phyloP scores from a whole-genome alignment of 225 moss, liverwort and hornwort genomes.

The Climacium dendroides region DNA sequence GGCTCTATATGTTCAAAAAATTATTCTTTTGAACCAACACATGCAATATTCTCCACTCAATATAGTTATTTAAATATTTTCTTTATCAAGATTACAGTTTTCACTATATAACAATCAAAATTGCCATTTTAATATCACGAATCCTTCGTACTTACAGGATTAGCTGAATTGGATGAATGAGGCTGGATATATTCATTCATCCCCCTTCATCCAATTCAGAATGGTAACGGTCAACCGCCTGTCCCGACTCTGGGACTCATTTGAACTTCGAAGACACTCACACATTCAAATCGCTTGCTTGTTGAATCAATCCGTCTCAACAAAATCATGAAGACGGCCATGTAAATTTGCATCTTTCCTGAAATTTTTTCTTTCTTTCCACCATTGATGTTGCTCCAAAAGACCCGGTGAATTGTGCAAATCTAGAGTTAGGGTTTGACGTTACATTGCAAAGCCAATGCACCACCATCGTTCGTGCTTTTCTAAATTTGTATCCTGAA shows the following conservation, averaged over 20 bases:
- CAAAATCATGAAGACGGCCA: not conserved
- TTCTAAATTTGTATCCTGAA: not conserved
- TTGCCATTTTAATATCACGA: not conserved
- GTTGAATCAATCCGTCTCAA: not conserved
- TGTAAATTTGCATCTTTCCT: not conserved
- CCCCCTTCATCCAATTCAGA: not conserved
- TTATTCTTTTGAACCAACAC: too few relatives aligned
- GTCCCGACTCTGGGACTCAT: constrained; percentile 5
- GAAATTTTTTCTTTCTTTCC: not conserved
- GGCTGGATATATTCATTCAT: not conserved
- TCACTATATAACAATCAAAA: not conserved
- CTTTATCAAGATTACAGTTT: too few relatives aligned
- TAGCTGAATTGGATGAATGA: not conserved
- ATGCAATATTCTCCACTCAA: not conserved
- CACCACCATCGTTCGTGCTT: too few relatives aligned
- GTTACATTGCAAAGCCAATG: too few relatives aligned
- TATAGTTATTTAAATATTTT: not conserved
- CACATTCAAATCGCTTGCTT: not conserved
- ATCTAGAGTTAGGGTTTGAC: not conserved
- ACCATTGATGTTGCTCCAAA: not conserved
- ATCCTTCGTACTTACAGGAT: not conserved
- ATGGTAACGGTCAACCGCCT: constrained; percentile 22
- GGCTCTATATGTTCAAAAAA: too few relatives aligned
- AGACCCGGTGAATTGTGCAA: not conserved
- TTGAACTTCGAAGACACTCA: not conserved